Conservation (phyloP, 305 asterid species). For the Fraxinus albicans region DNA sequence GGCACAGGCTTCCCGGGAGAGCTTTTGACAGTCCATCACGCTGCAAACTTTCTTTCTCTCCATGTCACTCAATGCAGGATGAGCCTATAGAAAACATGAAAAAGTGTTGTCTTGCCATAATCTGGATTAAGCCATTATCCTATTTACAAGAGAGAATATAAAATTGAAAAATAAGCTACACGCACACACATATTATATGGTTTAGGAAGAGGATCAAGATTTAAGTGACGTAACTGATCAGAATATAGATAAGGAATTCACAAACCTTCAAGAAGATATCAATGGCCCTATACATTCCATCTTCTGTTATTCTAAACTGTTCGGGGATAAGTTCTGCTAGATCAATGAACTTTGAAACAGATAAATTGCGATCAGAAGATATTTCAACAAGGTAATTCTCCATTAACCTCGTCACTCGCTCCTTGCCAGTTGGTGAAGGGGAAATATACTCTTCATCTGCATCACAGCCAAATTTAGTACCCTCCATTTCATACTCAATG, state of each 20-base stretch:
- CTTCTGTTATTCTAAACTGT: slow-evolving; percentile 54
- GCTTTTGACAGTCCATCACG: slow-evolving; percentile 90
- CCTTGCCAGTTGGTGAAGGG: slow-evolving; percentile 19
- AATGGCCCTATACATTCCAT: slow-evolving; percentile 86
- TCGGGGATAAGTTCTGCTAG: slow-evolving; percentile 82
- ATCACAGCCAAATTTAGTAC: slow-evolving; percentile 22
- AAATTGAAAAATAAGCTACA: too few species aligned
- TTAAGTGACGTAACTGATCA: not conserved
- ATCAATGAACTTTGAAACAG: slow-evolving; percentile 57
- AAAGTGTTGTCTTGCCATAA: not conserved
- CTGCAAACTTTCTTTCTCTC: slow-evolving; percentile 85
- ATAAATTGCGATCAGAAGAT: slow-evolving; percentile 67
- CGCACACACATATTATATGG: too few species aligned
- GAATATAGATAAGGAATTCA: not conserved
- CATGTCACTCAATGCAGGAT: slow-evolving; percentile 75
- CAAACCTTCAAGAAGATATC: slow-evolving; percentile 90
- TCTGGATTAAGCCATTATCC: not conserved
- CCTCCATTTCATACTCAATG: slow-evolving; percentile 56
- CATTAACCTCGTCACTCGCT: slow-evolving; percentile 42
- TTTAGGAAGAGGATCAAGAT: not conserved
- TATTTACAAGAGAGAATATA: too few species aligned
- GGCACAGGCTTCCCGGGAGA: slow-evolving; percentile 83
- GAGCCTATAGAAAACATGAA: slow-evolving; percentile 51
- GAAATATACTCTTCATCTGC: slow-evolving; percentile 40
- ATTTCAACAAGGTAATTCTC: slow-evolving; percentile 82